phyloP scores from a whole-genome alignment of 108 stramenopile species.

The Nitzschia putrida region DNA sequence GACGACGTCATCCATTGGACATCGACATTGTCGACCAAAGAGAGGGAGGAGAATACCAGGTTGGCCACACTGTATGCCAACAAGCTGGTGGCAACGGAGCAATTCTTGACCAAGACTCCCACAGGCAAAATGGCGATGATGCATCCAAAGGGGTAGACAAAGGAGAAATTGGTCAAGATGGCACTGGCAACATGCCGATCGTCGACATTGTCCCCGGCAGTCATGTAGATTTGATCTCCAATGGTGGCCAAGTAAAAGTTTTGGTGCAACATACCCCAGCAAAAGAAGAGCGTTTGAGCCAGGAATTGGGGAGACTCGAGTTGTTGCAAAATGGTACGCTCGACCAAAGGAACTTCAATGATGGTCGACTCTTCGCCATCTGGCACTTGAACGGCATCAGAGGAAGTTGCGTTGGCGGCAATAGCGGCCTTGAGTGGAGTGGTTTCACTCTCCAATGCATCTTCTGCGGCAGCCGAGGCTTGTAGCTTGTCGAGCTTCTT shows the following conservation, averaged over 20 bases:
- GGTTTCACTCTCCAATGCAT: slow-evolving; percentile 6
- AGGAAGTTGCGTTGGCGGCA: neutral
- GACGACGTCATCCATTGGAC: slow-evolving; percentile 14
- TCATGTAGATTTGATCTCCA: slow-evolving; percentile 22
- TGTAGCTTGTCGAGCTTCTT: neutral
- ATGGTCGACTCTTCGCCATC: neutral
- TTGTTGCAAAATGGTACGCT: slow-evolving; percentile 11
- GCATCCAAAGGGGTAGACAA: slow-evolving; percentile 22
- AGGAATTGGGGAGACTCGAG: slow-evolving; percentile 20
- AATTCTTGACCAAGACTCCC: slow-evolving; percentile 21
- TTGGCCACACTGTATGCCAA: slow-evolving; percentile 11
- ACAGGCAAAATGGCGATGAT: slow-evolving; percentile 22
- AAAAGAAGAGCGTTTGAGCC: slow-evolving; percentile 16
- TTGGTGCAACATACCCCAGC: slow-evolving; percentile 30
- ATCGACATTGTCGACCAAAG: slow-evolving; percentile 8
- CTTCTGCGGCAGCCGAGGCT: neutral
- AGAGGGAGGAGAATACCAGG: slow-evolving; percentile 3
- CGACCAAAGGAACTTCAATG: slow-evolving; percentile 3
- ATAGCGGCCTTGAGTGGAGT: slow-evolving; percentile 3
- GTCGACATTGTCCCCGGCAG: neutral
- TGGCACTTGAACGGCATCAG: neutral
- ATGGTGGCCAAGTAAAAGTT: slow-evolving; percentile 29
- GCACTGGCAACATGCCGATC: neutral
- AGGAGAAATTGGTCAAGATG: slow-evolving; percentile 11
- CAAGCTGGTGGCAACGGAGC: slow-evolving; percentile 22